Evolutionary conservation across 1,139 yeast species (phyloP).

Genomic region (Blastobotrys niveus): DNA sequence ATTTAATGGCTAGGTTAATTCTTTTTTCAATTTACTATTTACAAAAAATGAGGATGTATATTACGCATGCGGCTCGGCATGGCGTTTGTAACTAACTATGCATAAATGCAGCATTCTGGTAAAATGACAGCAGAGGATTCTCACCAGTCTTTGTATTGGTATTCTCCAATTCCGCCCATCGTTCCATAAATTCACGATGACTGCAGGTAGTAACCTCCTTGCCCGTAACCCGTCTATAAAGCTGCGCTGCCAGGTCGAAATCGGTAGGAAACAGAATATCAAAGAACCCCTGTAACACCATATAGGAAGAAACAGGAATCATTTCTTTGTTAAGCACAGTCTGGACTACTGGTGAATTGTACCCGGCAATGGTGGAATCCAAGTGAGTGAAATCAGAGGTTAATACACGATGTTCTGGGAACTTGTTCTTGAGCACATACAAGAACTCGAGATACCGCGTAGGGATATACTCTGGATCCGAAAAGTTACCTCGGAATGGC

Average conservation of each 20-base stretch:
- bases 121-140: slow-evolving; percentile 80
- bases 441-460: slow-evolving; percentile 66
- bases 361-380: slow-evolving; percentile 58
- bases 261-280: slow-evolving; percentile 87
- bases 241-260: slow-evolving; percentile 54
- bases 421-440: slow-evolving; percentile 54
- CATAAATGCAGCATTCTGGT: slow-evolving; percentile 71
- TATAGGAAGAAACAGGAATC: slow-evolving; percentile 66
- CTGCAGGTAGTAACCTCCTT: slow-evolving; percentile 50
- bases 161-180: slow-evolving; percentile 66
- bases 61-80: too few relatives aligned
- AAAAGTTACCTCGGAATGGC: slow-evolving; percentile 64
- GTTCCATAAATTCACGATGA: slow-evolving; percentile 59
- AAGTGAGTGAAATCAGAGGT: slow-evolving; percentile 69
- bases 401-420: slow-evolving; percentile 70
- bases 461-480: slow-evolving; percentile 77
- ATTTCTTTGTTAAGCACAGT: slow-evolving; percentile 63
- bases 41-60: too few relatives aligned
- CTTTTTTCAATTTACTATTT: too few relatives aligned
- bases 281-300: slow-evolving; percentile 79
- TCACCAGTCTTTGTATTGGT: slow-evolving; percentile 75
- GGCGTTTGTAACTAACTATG: too few relatives aligned
- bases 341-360: slow-evolving; percentile 78
- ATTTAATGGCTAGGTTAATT: too few relatives aligned
- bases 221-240: slow-evolving; percentile 63